Percentiles rank a stretch among this genome's conserved stretches.
phyloP scores from a whole-genome alignment of 2,329 filamentous ascomycete genomes.

The Exophiala dermatitidis region DNA sequence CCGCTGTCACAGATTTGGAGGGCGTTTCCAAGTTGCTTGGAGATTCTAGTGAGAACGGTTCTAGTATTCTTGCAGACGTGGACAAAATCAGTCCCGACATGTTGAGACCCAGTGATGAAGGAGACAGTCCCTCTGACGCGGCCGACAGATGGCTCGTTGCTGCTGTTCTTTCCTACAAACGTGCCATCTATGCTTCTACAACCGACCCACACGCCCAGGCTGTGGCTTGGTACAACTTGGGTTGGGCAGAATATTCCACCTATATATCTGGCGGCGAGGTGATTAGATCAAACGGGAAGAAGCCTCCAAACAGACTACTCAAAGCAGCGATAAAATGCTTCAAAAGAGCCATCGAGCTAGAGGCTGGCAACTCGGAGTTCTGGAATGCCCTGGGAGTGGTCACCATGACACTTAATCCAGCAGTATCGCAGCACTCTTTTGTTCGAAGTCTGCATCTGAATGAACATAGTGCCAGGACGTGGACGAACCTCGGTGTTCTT shows the following conservation, averaged over 20 bases:
- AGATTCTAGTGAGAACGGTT: conserved; percentile 38
- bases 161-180: conserved; percentile 78
- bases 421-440: conserved; percentile 87
- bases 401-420: conserved; percentile 75
- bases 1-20: conserved; percentile 54
- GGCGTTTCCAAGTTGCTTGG: conserved; percentile 4
- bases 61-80: conserved; percentile 58
- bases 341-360: conserved; percentile 90
- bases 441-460: conserved; percentile 88
- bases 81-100: conserved; percentile 48
- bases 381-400: conserved; percentile 95
- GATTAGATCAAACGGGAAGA: conserved; percentile 34
- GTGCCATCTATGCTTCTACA: conserved; percentile 65
- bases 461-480: conserved; percentile 73
- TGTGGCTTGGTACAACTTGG: conserved; percentile 94
- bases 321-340: conserved; percentile 82
- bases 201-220: conserved; percentile 80
- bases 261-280: conserved; percentile 46
- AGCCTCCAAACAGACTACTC: conserved; percentile 59
- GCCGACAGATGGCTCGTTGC: conserved; percentile 56
- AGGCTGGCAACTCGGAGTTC: conserved; percentile 89
- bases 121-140: conserved; percentile 29
- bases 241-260: conserved; percentile 83
- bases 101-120: conserved; percentile 25
- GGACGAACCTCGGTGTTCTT: conserved; percentile 85